Conservation (phyloP, 768 basidiomycete species). For the Kwoniella botswanensis region DNA sequence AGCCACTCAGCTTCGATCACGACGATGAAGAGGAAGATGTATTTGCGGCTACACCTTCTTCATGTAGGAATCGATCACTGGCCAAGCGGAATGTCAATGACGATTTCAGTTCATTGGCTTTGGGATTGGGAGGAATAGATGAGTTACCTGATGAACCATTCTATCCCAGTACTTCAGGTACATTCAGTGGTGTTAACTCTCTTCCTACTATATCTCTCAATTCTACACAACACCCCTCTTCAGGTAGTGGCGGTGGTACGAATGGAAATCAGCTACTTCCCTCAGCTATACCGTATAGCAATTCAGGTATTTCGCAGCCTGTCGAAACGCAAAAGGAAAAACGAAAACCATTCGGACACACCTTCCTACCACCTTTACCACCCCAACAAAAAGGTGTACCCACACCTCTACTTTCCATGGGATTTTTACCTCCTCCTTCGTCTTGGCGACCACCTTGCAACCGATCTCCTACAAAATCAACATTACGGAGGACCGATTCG, state of each 20-base stretch:
- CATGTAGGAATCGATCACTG: neutral
- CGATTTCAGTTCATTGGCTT: neutral
- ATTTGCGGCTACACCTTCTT: neutral
- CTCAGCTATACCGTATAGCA: neutral
- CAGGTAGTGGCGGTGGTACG: neutral
- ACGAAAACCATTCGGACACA: conserved; percentile 11
- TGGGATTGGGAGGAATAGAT: neutral
- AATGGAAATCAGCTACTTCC: neutral
- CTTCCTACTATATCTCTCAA: neutral
- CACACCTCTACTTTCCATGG: conserved; percentile 6
- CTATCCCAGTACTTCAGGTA: conserved; percentile 1
- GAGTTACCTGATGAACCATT: conserved; percentile 9
- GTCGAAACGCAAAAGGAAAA: neutral
- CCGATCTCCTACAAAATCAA: neutral
- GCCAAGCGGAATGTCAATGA: neutral
- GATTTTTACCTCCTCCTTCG: conserved; percentile 1
- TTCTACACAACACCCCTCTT: neutral
- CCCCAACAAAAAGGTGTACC: neutral
- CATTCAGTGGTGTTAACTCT: neutral
- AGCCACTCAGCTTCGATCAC: neutral
- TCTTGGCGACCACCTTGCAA: neutral
- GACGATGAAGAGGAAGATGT: conserved; percentile 1
- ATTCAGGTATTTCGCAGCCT: neutral
- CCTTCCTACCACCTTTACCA: conserved; percentile 14
- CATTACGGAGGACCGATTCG: conserved; percentile 12